Base-by-base conservation (phyloP, 116 monocot species). In the Zostera marina region DNA sequence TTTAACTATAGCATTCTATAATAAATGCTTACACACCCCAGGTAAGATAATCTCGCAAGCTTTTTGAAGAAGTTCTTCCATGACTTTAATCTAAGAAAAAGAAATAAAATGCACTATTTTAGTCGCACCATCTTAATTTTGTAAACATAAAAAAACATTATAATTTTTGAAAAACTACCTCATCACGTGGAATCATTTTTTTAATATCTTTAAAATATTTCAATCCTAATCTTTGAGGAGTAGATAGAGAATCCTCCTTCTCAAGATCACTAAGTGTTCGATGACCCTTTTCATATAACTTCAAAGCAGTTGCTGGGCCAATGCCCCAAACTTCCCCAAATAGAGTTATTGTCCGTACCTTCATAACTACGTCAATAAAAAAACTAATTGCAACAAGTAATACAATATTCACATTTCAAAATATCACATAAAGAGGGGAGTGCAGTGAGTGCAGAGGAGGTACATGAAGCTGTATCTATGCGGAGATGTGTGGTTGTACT, bases 311-410 rank as follows among this genome's bases (percentile, higher is more conserved):
- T 48, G 85, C 80, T 41, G 96, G 96, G 63, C 96, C 96, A 78
- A 98, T 79, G 20, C 96, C 96, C 96, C 96, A 98, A 52, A 98
- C 80, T 64, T 98, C 89, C n/a, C 83, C 89, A 69, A 98, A 89
- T 42, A 98, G 60, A 70, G 67, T 68, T 15, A 98, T 63, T 43
- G 80, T 72, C 2, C 77, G 66, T 11, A 85, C 89, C 96, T 98
- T 59, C 70, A 80, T 32, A 74, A 63, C 19, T 14, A 32, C 2
- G 8, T 42, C 17, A 59, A 41, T 11, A n/a, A 19, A 11, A 11
- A 16, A 16, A 59, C 23, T 42, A 11, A 59, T 19, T 20, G 17
- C 8, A 42, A 11, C 32, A 12, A 56, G 25, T 40, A 15, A 19
- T 48, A 16, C 16, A 7, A 48, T 48, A 19, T 48, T 16, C 17